Evolutionary conservation across 192 early-diverging fungal species (phyloP), one percentile per base, ranked within the genome.

Genomic region (Podila epicladia): DNA sequence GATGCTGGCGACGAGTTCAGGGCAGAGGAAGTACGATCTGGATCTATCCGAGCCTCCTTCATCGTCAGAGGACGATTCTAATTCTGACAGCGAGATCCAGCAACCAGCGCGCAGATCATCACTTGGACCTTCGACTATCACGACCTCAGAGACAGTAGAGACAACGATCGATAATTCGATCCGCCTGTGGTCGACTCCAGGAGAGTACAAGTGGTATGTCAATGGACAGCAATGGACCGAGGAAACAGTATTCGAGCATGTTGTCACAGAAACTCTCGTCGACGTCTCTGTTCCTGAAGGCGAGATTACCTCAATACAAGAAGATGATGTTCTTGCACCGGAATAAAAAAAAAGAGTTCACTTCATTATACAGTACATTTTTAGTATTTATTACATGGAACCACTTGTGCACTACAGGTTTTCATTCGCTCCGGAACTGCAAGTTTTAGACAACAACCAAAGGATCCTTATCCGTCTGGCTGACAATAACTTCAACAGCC

Each of bases 391-490:
- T 45, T 45, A 45, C 41, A 45, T 45, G 13, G 41, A 55, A 7
- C 9, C 6, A 55, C 26, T 9, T 9, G 32, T 67, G n/a, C 29
- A 17, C 22, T 53, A 58, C 58, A 50, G 31, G 33, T 64, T 64
- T 58, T 8, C n/a, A 32, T 50, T 45, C 13, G 13, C 6, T 1
- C 31, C 38, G 31, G n/a, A 45, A 19, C 33, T 48, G 37, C 29
- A 29, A 12, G 5, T 61, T 59, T 85, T 84, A 91, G 32, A 87
- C 75, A 57, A 87, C 71, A 17, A 83, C 83, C 37, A 97, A 83
- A 4, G 97, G 97, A 77, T 98, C 97, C 62, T 82, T 84, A 82
- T 98, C 97, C 1, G 85, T 62, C 48, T 76, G 68, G 73, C 95
- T 96, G 22, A 90, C 88, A 60, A 94, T 73, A 9, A 97, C 89